Evolutionary conservation across 208 protist species (phyloP).

Genomic region (Wallacemonas sp.): DNA sequence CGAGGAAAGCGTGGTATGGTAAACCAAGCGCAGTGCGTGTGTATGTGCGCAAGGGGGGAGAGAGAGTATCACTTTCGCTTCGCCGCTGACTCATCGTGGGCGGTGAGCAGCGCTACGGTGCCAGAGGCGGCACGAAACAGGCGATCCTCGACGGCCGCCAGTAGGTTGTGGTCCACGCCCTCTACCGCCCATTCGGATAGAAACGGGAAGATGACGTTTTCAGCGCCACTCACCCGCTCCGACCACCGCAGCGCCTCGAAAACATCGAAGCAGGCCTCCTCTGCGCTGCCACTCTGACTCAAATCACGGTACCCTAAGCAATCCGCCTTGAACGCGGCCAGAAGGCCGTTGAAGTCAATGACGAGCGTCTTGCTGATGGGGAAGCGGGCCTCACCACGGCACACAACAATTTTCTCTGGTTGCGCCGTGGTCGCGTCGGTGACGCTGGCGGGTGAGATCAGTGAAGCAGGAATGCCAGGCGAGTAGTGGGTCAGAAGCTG

Average conservation of each 20-base stretch:
- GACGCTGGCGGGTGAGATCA: conserved; percentile 73
- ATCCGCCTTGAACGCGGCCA: conserved; percentile 28
- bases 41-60: background rate
- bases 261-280: conserved; percentile 74
- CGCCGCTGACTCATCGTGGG: background rate
- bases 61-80: background rate
- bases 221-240: conserved; percentile 63
- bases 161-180: conserved; percentile 46
- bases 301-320: conserved; percentile 76
- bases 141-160: conserved; percentile 87
- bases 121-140: conserved; percentile 92
- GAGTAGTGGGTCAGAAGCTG: conserved; percentile 94
- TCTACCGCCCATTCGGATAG: conserved; percentile 77
- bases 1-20: too few species aligned
- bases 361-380: conserved; percentile 49
- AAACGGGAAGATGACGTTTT: conserved; percentile 79
- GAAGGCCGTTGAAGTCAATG: conserved; percentile 74
- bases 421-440: background rate
- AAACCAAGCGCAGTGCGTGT: background rate
- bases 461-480: conserved; percentile 65
- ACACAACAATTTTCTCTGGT: conserved; percentile 22
- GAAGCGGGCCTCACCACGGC: conserved; percentile 25
- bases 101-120: conserved; percentile 38
- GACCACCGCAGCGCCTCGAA: conserved; percentile 88
- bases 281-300: conserved; percentile 47